A percentile compares a stretch with the other conserved stretches of the same genome.
Evolutionary conservation across 83 land plant genomes (phyloP).

Genomic region (Isoetes engelmannii): DNA sequence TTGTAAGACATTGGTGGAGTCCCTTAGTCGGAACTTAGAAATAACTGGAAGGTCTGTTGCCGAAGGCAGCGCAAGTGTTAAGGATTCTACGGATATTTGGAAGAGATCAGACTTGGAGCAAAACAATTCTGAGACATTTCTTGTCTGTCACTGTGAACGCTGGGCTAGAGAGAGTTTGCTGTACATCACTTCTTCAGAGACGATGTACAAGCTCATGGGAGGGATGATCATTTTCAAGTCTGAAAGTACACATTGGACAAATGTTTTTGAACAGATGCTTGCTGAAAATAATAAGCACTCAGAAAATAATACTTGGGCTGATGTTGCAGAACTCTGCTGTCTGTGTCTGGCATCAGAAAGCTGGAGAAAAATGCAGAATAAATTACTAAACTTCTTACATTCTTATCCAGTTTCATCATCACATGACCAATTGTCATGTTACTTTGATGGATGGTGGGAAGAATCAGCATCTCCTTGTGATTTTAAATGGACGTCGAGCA

Average conservation of each 20-base stretch:
- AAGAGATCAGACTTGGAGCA: too few relatives aligned
- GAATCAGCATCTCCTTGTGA: not conserved
- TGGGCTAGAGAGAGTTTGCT: not conserved
- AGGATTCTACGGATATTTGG: too few relatives aligned
- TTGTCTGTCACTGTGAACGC: not conserved
- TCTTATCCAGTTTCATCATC: not conserved
- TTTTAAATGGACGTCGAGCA: not conserved
- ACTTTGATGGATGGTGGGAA: not conserved
- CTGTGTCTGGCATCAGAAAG: not conserved
- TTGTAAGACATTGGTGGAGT: not conserved
- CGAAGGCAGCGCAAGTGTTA: too few relatives aligned
- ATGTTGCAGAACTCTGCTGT: constrained; percentile 3
- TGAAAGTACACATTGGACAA: not conserved
- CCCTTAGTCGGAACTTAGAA: not conserved
- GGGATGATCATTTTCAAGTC: not conserved
- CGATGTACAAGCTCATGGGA: constrained; percentile 6
- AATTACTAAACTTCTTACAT: not conserved
- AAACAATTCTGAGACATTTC: too few relatives aligned
- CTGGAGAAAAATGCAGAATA: not conserved
- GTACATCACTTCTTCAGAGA: not conserved
- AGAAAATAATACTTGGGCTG: not conserved
- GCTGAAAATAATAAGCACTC: not conserved
- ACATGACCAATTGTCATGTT: not conserved
- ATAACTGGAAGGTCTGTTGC: too few relatives aligned
- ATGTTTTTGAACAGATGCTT: not conserved